Conservation (phyloP, 31 red algal species). For the Odonthalia washingtoniensis region DNA sequence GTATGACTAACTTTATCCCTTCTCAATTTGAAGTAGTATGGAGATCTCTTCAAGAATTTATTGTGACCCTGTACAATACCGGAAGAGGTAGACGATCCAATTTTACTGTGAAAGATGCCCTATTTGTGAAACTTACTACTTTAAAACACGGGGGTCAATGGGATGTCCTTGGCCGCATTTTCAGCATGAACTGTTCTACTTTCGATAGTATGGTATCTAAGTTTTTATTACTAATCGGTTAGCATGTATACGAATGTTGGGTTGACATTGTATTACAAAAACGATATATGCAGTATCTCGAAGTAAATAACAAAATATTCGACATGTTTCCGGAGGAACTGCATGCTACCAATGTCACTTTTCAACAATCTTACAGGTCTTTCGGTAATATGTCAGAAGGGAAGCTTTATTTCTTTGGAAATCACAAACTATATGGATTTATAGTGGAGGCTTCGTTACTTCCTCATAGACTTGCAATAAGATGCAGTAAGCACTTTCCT, state of each 20-base stretch:
- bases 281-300: neutral
- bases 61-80: no score
- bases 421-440: conserved; percentile 47
- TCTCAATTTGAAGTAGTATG: no score
- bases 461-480: conserved; percentile 42
- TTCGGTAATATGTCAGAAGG: conserved; percentile 21
- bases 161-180: neutral
- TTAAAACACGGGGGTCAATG: conserved; percentile 11
- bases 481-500: conserved; percentile 18
- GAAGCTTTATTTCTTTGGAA: conserved; percentile 25
- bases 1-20: no score
- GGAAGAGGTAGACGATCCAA: no score
- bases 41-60: no score
- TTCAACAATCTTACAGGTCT: conserved; percentile 21
- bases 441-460: conserved; percentile 37
- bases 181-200: conserved; percentile 37
- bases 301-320: neutral
- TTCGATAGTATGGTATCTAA: neutral
- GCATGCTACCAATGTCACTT: conserved; percentile 43
- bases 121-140: conserved; percentile 22
- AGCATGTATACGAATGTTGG: neutral
- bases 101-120: conserved; percentile 30
- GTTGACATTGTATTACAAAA: neutral
- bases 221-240: neutral
- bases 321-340: neutral